A percentile compares a stretch with the other conserved stretches of the same genome.
phyloP scores from a whole-genome alignment of 176 grass and related monocot genomes.

The Eremochloa ophiuroides region DNA sequence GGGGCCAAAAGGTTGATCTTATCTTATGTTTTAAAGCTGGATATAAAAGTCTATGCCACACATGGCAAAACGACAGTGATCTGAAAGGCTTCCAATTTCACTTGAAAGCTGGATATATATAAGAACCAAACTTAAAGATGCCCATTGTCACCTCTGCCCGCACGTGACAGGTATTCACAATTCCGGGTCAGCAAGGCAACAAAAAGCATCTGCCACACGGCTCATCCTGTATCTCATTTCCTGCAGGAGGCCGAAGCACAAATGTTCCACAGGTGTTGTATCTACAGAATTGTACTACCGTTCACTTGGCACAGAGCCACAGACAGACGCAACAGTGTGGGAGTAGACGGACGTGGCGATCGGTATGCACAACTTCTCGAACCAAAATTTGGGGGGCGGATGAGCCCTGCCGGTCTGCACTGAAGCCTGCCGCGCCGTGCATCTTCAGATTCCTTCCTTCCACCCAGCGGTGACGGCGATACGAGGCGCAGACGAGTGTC shows the following conservation, averaged over 20 bases:
- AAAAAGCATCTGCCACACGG: conserved; percentile 23
- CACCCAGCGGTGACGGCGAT: background rate
- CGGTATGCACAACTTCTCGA: conserved; percentile 23
- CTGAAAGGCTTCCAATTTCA: background rate
- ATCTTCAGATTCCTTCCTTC: conserved; percentile 7
- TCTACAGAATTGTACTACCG: conserved; percentile 23
- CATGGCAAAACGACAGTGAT: no score
- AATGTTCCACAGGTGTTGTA: conserved; percentile 42
- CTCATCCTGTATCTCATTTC: conserved; percentile 40
- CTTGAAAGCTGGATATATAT: background rate
- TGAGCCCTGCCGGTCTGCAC: background rate
- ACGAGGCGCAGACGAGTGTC: background rate
- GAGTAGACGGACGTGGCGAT: background rate
- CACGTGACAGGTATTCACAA: conserved; percentile 20
- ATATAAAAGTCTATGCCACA: no score
- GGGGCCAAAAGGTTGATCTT: background rate
- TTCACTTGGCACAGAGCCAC: background rate
- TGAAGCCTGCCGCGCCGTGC: background rate
- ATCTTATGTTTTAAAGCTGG: background rate
- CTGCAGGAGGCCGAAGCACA: conserved; percentile 55
- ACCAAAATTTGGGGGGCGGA: conserved; percentile 30
- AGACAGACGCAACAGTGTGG: background rate
- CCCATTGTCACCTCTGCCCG: background rate
- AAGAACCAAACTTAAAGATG: background rate
- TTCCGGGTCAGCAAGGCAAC: background rate